Percentiles rank a stretch among this genome's conserved stretches.
Evolutionary conservation across 345 rosid species (phyloP).

Genomic region (Luvunga scandens): DNA sequence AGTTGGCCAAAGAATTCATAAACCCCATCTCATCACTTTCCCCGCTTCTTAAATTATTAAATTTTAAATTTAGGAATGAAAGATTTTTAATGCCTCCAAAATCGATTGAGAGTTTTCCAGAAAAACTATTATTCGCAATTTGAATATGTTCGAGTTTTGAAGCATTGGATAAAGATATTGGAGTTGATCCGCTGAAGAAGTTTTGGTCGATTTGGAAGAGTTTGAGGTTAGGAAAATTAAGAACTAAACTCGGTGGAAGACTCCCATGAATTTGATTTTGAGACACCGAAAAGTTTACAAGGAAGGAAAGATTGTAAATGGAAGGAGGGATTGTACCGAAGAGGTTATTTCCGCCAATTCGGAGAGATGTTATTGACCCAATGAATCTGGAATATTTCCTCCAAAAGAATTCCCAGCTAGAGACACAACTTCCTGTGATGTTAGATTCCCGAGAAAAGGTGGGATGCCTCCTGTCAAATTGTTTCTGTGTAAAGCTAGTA

Average conservation of each 20-base stretch:
- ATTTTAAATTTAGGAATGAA: neutral
- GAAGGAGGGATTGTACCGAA: conserved; percentile 8
- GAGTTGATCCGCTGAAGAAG: conserved; percentile 16
- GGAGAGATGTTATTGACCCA: neutral
- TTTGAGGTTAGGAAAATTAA: conserved; percentile 14
- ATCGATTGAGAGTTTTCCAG: conserved; percentile 18
- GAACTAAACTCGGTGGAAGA: conserved; percentile 17
- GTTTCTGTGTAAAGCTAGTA: neutral
- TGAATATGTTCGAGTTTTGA: conserved; percentile 1
- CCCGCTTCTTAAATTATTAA: conserved; percentile 19
- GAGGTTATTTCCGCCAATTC: conserved; percentile 5
- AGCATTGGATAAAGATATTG: conserved; percentile 23
- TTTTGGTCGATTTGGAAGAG: neutral
- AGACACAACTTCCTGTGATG: neutral
- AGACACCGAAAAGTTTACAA: neutral
- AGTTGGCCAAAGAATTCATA: conserved; percentile 14
- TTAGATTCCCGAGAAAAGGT: conserved; percentile 18
- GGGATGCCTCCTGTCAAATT: conserved; percentile 12
- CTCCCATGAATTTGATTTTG: conserved; percentile 19
- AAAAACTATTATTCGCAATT: conserved; percentile 4
- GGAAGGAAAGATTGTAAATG: neutral
- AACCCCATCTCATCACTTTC: conserved; percentile 17
- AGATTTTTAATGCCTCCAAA: conserved; percentile 15
- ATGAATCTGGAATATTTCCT: neutral
- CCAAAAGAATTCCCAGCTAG: neutral